These are phyloP conservation scores for Sporothrix phasma DNA, from an alignment of 2,329 filamentous ascomycete species.

Conservation along the genomic window DNA sequence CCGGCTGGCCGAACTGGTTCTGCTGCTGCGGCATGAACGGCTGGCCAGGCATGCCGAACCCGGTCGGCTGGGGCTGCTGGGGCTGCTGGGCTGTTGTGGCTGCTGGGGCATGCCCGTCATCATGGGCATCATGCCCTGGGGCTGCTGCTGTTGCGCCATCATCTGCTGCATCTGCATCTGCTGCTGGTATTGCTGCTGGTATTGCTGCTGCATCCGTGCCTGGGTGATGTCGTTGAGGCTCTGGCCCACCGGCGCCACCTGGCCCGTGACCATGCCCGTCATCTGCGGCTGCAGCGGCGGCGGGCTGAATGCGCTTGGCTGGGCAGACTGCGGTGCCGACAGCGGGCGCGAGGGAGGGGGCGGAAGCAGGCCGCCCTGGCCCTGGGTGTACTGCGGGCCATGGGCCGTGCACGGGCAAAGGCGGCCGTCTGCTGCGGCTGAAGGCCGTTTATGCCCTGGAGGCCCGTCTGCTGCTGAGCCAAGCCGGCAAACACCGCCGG, in stretches of 20 bases:
- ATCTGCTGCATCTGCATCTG: constrained; percentile 24
- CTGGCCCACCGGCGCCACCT: constrained; percentile 63
- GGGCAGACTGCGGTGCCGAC: constrained; percentile 76
- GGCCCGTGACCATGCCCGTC: constrained; percentile 54
- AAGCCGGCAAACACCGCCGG: constrained; percentile 48
- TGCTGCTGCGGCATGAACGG: constrained; percentile 35
- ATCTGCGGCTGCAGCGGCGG: constrained; percentile 74
- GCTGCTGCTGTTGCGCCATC: constrained; percentile 24
- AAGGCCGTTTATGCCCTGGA: constrained; percentile 30
- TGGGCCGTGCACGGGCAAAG: constrained; percentile 56
- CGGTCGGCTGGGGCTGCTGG: constrained; percentile 27
- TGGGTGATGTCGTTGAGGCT: constrained; percentile 65
- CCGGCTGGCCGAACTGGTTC: constrained; percentile 27
- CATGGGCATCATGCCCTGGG: constrained; percentile 36
- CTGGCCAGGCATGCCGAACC: constrained; percentile 26
- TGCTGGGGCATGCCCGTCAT: constrained; percentile 29
- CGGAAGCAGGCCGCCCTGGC: constrained; percentile 56
- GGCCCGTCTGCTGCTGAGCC: constrained; percentile 39
- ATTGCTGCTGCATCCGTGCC: constrained; percentile 52
- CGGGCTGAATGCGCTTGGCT: constrained; percentile 61
- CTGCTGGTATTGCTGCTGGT: constrained; percentile 32
- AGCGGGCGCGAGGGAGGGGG: constrained; percentile 68
- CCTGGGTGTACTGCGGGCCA: constrained; percentile 55
- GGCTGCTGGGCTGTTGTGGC: no score
- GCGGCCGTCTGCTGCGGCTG: constrained; percentile 32